Evolutionary conservation across 148 eudicot species (phyloP), one percentile per base, ranked within the genome.

Genomic region (Heliosperma pusillum): DNA sequence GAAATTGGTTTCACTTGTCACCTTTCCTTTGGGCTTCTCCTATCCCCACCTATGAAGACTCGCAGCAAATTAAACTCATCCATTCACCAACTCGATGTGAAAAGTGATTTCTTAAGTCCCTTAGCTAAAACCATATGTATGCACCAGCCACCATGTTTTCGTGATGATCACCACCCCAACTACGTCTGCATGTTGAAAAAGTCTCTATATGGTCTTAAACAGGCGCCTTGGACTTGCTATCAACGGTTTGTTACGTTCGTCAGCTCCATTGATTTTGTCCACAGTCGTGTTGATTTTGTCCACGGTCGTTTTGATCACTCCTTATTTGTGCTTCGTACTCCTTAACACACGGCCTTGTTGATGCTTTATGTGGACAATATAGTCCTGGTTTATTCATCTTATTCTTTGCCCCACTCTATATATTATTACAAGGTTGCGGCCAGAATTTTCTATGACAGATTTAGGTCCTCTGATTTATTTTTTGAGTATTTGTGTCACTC

Each of bases 331-430:
- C 12, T 42, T 22, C 10, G 21, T 1, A 20, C 5, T 13, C 20
- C 27, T 0, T 2, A 3, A 0, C 24, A 30, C 5, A 58, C 24
- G 19, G 13, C 62, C 1, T 29, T 25, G 10, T 26, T 73, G n/a
- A 53, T 73, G n/a, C 53, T 73, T 0, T 73, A 58, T 60, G 66
- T 73, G 5, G 66, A 60, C 56, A 53, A 73, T 22, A 58, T 60
- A 4, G 17, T 58, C 3, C 12, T 73, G 5, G 16, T 9, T 7
- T 10, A 53, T n/a, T 58, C 66, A 0, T 30, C 55, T n/a, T 1
- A 33, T 27, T 7, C 12, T 5, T 45, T 45, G 12, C 7, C 10
- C 50, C 12, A 45, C 10, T 45, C 50, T 45, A 8, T 45, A 8
- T 45, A 8, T 45, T 5, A 45, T 45, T 45, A 45, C 10, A 9